Evolutionary conservation across 306 rosid species (phyloP).

Genomic region (Dicorynia guianensis): DNA sequence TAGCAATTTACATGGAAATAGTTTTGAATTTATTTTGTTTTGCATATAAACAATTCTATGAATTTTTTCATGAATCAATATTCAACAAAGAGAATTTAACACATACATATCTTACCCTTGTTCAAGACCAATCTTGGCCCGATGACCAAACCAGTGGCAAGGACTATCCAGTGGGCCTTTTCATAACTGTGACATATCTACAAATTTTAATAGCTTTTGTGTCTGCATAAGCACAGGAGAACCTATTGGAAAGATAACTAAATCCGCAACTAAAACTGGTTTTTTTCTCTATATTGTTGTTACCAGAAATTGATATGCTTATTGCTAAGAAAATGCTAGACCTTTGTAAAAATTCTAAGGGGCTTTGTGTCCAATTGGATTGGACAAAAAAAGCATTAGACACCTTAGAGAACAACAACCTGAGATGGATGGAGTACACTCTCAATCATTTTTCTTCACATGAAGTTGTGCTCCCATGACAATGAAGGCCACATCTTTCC

Average conservation of each 20-base stretch:
- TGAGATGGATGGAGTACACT: no score
- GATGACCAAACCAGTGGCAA: slow-evolving; percentile 89
- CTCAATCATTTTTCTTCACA: no score
- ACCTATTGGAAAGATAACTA: slow-evolving; percentile 76
- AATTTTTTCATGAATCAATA: slow-evolving; percentile 31
- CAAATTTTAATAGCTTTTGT: no score
- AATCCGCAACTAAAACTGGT: slow-evolving; percentile 67
- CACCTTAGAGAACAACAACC: no score
- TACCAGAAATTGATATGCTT: slow-evolving; percentile 66
- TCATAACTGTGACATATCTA: slow-evolving; percentile 66
- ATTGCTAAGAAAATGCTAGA: slow-evolving; percentile 70
- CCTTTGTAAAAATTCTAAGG: slow-evolving; percentile 61
- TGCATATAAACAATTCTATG: no score
- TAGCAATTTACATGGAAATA: slow-evolving; percentile 21
- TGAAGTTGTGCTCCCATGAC: slow-evolving; percentile 89
- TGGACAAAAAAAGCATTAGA: slow-evolving; percentile 53
- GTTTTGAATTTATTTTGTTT: background rate
- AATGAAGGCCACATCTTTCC: no score
- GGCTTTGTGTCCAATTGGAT: slow-evolving; percentile 63
- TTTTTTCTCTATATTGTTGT: slow-evolving; percentile 50
- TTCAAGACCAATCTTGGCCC: slow-evolving; percentile 80
- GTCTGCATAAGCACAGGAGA: no score
- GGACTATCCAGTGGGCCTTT: slow-evolving; percentile 78
- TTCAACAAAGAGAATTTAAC: slow-evolving; percentile 76
- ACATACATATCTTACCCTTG: slow-evolving; percentile 77